Evolutionary conservation across 1,284 basidiomycete species (phyloP), one percentile per base, ranked within the genome.

Genomic region (Apiotrichum sp.): DNA sequence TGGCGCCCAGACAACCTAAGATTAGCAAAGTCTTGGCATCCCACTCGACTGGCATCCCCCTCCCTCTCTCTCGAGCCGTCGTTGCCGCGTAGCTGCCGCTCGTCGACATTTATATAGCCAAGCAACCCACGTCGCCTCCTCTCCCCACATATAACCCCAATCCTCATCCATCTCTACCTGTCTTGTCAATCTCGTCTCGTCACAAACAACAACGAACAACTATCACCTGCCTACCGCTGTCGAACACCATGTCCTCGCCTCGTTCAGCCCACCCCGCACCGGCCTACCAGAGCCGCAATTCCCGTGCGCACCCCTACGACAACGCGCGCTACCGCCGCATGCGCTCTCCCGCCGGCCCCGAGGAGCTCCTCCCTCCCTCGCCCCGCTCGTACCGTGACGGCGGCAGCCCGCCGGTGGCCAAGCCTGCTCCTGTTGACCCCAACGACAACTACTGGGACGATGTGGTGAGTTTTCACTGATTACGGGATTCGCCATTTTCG

Each of bases 381-480:
- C 72, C 72, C 8, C 63, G 70, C 42, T 71, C 69, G 16, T 59
- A 67, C 35, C 55, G 70, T 32, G 72, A 71, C 52, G 62, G 58
- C 48, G 67, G 65, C 32, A 67, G 69, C 3, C 68, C 72, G 3
- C 63, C 65, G 16, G 39, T 61, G 58, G 62, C 35, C 58, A 64
- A 38, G 68, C 66, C 35, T 7, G n/a, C 41, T n/a, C 22, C 49
- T 6, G 11, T 50, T 10, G 58, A 56, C 52, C 44, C 43, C 13
- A 41, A 33, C 39, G 61, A 62, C 50, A 72, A 73, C 63, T 73
- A 68, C 69, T 74, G 71, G 69, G 70, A 74, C 47, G 70, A 73
- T 48, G 69, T 73, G 36, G 59, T 74, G 55, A 71, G 72, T 58
- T 55, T 66, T 3, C 35, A 38, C 13, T 38, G 36, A 13, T 38